Percentiles rank a stretch among this genome's conserved stretches.
Conservation (phyloP, 495 filamentous ascomycete species). For the Penicillium subrubescens region DNA sequence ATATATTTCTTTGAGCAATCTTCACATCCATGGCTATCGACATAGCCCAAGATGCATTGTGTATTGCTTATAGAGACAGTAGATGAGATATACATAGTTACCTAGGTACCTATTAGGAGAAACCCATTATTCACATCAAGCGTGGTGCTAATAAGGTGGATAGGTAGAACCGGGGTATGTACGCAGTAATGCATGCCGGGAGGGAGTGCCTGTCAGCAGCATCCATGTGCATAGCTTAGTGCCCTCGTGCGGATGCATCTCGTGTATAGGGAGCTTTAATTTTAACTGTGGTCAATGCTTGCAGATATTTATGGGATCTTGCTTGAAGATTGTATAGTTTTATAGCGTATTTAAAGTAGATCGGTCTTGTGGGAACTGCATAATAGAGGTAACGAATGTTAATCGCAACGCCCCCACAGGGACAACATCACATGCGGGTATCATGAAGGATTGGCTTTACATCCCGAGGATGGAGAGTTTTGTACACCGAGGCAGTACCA, state of each 20-base stretch:
- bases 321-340: neutral
- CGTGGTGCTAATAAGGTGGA: neutral
- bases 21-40: no score
- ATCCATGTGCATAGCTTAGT: neutral
- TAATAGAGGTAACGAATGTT: neutral
- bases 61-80: no score
- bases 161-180: neutral
- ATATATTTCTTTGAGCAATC: no score
- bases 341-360: neutral
- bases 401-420: conserved; percentile 7
- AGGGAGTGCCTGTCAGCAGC: neutral
- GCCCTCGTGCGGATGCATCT: neutral
- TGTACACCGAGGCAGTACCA: conserved; percentile 5
- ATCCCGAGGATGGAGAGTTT: conserved; percentile 3
- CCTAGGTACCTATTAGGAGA: no score
- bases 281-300: neutral
- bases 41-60: no score
- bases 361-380: neutral
- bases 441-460: neutral
- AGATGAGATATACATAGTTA: neutral
- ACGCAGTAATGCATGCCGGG: neutral
- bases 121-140: neutral
- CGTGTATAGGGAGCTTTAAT: neutral
- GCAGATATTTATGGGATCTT: neutral
- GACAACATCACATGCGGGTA: conserved; percentile 15